Percentiles rank a stretch among this genome's conserved stretches.
Evolutionary conservation across 345 rosid genomes (phyloP).

Genomic region (Citrus sinensis): DNA sequence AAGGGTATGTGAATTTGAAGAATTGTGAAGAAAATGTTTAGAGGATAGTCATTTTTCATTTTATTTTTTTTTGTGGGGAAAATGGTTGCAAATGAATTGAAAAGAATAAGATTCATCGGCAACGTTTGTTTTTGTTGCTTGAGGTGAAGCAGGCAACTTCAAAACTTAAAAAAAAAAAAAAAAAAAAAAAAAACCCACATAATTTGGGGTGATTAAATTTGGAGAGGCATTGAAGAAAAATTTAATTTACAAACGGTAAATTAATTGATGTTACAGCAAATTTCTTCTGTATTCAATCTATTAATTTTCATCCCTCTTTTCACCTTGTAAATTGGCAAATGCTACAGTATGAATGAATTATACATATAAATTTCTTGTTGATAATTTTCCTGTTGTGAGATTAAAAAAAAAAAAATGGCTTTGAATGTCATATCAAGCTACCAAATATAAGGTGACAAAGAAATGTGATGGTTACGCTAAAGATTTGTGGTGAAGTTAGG

Average conservation of each 20-base stretch:
- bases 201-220: neutral
- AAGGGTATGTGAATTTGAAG: conserved; percentile 24
- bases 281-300: neutral
- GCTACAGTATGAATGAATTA: neutral
- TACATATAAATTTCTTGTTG: neutral
- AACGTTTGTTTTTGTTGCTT: conserved; percentile 15
- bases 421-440: neutral
- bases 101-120: neutral
- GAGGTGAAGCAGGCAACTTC: conserved; percentile 14
- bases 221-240: conserved; percentile 3
- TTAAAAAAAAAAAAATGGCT: neutral
- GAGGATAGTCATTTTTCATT: neutral
- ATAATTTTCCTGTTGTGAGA: neutral
- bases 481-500: neutral
- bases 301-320: neutral
- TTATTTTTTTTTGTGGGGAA: neutral
- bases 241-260: neutral
- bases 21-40: conserved; percentile 27
- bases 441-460: neutral
- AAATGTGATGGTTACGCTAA: neutral
- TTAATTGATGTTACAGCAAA: neutral
- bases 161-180: neutral
- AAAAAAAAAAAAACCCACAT: neutral
- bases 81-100: conserved; percentile 4
- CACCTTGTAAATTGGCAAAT: conserved; percentile 10